phyloP scores from a whole-genome alignment of 441 rosid genomes.

The Jatropha multifida region DNA sequence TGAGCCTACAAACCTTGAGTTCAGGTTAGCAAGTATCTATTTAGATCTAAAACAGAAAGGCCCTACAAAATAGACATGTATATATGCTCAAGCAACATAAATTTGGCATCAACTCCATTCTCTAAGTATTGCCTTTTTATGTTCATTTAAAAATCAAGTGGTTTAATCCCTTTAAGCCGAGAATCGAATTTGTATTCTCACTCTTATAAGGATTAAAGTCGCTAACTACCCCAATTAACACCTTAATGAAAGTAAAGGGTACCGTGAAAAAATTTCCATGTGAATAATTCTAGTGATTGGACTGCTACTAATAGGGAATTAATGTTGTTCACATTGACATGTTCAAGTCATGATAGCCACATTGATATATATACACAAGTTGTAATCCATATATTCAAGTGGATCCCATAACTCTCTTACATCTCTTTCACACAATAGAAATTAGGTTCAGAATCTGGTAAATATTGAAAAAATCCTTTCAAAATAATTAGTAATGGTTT shows the following conservation, averaged over 20 bases:
- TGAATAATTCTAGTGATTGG: constrained; percentile 18
- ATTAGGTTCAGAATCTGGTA: constrained; percentile 19
- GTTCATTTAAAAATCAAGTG: background rate
- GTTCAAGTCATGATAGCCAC: constrained; percentile 5
- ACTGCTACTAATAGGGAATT: constrained; percentile 13
- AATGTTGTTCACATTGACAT: constrained; percentile 31
- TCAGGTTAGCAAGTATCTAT: constrained; percentile 21
- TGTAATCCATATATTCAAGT: constrained; percentile 25
- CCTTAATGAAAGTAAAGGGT: too few species aligned
- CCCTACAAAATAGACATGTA: constrained; percentile 18
- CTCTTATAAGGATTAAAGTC: too few species aligned
- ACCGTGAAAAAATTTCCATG: too few species aligned
- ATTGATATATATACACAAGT: constrained; percentile 16
- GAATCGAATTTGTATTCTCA: too few species aligned
- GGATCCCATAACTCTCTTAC: constrained; percentile 35
- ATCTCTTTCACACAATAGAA: constrained; percentile 24
- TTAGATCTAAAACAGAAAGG: constrained; percentile 6
- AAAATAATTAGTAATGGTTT: background rate
- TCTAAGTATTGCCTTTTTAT: constrained; percentile 1
- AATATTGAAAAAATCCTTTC: constrained; percentile 18
- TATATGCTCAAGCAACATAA: constrained; percentile 16
- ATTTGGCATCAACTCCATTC: background rate
- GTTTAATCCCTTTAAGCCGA: too few species aligned
- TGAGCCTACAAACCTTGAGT: constrained; percentile 27
- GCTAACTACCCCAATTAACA: too few species aligned